These are phyloP conservation scores for Fonsecaea monophora DNA, from an alignment of 2,329 filamentous ascomycete genomes.

Conservation along the genomic window DNA sequence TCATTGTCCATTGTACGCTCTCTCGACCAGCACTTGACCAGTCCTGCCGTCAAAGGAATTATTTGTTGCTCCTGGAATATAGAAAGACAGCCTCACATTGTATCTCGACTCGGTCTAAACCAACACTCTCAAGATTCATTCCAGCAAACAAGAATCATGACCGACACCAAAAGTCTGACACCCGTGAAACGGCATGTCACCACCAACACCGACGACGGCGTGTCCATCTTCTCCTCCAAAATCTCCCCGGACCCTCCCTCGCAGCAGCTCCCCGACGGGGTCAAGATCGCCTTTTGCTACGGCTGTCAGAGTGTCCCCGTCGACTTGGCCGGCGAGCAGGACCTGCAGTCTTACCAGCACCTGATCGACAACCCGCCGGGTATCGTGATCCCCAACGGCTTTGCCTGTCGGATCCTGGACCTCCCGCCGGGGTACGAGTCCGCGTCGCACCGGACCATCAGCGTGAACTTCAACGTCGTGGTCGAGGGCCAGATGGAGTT, in stretches of 20 bases:
- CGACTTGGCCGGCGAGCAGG: constrained; percentile 12
- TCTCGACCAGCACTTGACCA: background rate
- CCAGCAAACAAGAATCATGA: background rate
- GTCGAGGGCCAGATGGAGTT: constrained; percentile 61
- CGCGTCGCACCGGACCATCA: constrained; percentile 60
- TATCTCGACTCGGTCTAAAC: background rate
- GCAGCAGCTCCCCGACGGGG: background rate
- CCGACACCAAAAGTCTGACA: background rate
- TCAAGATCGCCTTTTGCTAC: constrained; percentile 19
- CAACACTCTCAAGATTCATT: background rate
- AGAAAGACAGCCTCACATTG: background rate
- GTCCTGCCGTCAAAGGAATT: background rate
- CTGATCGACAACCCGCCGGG: constrained; percentile 23
- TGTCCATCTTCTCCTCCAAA: constrained; percentile 11
- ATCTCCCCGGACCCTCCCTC: constrained; percentile 4
- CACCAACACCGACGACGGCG: constrained; percentile 14
- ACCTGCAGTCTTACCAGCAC: constrained; percentile 23
- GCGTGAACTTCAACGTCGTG: constrained; percentile 61
- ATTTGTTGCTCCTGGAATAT: background rate
- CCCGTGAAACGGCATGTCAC: constrained; percentile 16
- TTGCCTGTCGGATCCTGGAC: constrained; percentile 47
- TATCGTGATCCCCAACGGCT: constrained; percentile 26
- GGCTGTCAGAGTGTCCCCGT: constrained; percentile 22
- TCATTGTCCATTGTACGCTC: background rate
- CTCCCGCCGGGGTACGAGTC: constrained; percentile 51